Percentiles rank a stretch among this genome's conserved stretches.
Evolutionary conservation across 1,284 basidiomycete species (phyloP).

Genomic region (Wallemia ichthyophaga): DNA sequence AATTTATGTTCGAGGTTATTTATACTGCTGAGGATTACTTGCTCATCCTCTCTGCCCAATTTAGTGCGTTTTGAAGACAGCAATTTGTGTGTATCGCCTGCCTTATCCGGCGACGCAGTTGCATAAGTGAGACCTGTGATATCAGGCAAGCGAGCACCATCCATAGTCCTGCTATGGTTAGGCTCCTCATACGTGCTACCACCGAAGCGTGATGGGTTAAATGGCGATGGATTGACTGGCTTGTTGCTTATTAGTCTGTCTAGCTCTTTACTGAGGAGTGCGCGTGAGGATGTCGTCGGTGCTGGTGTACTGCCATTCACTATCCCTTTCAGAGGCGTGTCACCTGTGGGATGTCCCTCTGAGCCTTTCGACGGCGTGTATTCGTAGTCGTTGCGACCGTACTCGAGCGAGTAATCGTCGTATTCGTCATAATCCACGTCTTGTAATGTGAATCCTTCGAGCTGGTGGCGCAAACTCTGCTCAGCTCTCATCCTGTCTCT

Average conservation of each 20-base stretch:
- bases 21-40: not conserved
- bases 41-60: not conserved
- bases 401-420: not conserved
- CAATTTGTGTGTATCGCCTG: not conserved
- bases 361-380: not conserved
- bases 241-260: not conserved
- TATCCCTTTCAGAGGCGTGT: not conserved
- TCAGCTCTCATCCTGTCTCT: not conserved
- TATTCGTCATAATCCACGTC: not conserved
- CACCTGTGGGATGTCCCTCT: not conserved
- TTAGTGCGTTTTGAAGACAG: not conserved
- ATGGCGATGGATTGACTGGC: not conserved
- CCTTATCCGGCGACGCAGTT: not conserved
- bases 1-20: not conserved
- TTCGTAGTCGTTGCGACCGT: not conserved
- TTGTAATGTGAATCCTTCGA: not conserved
- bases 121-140: not conserved
- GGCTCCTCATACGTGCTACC: not conserved
- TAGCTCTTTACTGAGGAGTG: not conserved
- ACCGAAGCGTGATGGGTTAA: not conserved
- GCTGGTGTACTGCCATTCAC: not conserved
- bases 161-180: not conserved
- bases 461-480: not conserved
- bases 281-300: not conserved
- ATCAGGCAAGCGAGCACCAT: not conserved